Evolutionary conservation across 1,284 basidiomycete species (phyloP).

Genomic region (Vanrija sp.): DNA sequence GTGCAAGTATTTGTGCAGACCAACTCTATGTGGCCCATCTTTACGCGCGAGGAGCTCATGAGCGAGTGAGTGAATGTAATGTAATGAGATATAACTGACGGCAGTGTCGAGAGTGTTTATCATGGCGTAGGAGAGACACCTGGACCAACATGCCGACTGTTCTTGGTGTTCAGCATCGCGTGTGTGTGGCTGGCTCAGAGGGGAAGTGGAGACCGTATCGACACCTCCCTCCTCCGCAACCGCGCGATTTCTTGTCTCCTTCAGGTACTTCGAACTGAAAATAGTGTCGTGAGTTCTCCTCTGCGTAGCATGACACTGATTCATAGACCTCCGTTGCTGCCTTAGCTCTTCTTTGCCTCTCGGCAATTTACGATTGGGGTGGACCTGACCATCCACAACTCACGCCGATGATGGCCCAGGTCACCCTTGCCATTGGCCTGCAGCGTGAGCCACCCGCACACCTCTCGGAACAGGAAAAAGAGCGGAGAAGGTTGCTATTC

Average conservation of each 20-base stretch:
- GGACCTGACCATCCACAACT: slow-evolving; percentile 3
- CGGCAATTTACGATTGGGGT: slow-evolving; percentile 7
- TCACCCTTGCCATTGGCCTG: neutral
- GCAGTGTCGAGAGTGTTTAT: slow-evolving; percentile 5
- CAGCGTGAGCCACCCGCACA: slow-evolving; percentile 1
- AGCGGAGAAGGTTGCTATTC: slow-evolving; percentile 5
- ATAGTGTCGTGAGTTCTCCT: neutral
- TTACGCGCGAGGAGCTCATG: slow-evolving; percentile 1
- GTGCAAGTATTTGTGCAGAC: slow-evolving; percentile 2
- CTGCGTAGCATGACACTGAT: neutral
- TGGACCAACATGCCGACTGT: neutral
- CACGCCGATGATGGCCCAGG: neutral
- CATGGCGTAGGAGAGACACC: neutral
- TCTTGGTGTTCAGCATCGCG: slow-evolving; percentile 2
- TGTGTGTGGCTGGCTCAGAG: slow-evolving; percentile 3
- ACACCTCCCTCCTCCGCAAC: slow-evolving; percentile 6
- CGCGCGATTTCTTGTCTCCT: slow-evolving; percentile 1
- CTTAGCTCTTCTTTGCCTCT: slow-evolving; percentile 2
- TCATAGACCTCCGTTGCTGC: slow-evolving; percentile 1
- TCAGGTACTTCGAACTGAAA: slow-evolving; percentile 3
- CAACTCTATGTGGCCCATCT: slow-evolving; percentile 5
- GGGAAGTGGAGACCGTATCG: slow-evolving; percentile 2
- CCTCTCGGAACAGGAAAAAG: slow-evolving; percentile 2
- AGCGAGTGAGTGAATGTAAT: neutral
- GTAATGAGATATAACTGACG: neutral